Evolutionary conservation across 2,329 filamentous ascomycete genomes (phyloP).

Genomic region (Ceratocystis papillata): DNA sequence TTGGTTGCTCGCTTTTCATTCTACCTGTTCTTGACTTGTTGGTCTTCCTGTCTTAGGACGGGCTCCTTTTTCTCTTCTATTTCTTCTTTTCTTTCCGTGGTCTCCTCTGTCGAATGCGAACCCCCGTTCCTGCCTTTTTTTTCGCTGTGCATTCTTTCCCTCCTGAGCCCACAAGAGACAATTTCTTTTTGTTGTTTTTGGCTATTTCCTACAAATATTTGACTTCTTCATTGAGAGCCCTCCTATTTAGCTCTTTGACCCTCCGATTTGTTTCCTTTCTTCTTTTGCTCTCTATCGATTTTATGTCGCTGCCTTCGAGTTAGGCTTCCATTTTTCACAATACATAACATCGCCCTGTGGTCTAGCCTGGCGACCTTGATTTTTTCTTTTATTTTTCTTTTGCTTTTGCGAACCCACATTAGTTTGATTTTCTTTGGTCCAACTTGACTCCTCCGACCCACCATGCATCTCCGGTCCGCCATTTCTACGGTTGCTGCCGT

Average conservation of each 20-base stretch:
- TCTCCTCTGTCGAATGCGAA: background rate
- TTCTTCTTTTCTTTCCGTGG: background rate
- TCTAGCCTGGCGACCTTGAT: background rate
- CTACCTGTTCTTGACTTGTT: background rate
- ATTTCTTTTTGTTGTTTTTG: background rate
- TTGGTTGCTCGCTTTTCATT: background rate
- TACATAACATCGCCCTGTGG: too few relatives aligned
- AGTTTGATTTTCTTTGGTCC: too few relatives aligned
- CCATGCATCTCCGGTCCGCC: slow-evolving; percentile 20
- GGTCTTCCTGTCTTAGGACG: too few relatives aligned
- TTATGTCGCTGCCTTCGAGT: slow-evolving; percentile 6
- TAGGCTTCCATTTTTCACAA: background rate
- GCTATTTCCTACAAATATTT: too few relatives aligned
- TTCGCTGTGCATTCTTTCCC: background rate
- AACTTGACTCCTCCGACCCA: background rate
- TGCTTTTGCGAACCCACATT: background rate
- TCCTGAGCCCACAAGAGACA: background rate
- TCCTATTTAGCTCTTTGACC: background rate
- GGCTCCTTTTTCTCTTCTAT: background rate
- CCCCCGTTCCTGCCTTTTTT: background rate
- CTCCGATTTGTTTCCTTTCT: background rate
- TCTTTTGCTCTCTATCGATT: background rate
- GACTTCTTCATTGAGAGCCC: background rate
- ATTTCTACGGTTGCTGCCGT: slow-evolving; percentile 19
- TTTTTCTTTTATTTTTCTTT: background rate